phyloP scores from a whole-genome alignment of 495 filamentous ascomycete genomes.

The Cenococcum geophilum region DNA sequence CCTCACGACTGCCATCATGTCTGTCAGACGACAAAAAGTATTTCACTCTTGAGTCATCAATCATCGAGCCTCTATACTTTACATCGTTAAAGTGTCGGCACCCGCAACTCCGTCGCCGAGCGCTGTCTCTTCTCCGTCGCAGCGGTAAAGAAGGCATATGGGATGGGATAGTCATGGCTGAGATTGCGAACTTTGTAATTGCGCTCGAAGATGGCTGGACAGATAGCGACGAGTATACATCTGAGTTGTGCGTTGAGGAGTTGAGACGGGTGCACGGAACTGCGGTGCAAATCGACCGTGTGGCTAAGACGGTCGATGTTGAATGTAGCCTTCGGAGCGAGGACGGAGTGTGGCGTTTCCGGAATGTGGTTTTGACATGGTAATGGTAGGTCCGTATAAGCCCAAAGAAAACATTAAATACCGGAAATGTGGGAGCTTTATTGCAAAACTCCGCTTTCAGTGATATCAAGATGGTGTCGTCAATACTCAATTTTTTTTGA shows the following conservation, averaged over 20 bases:
- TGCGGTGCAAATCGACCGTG: not conserved
- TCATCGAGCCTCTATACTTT: not conserved
- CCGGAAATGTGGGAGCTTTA: not conserved
- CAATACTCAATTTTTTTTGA: too few species aligned
- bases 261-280: not conserved
- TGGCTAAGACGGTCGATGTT: not conserved
- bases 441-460: too few species aligned
- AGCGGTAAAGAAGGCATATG: not conserved
- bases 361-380: not conserved
- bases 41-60: not conserved
- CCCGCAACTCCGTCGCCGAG: not conserved
- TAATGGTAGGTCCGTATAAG: not conserved
- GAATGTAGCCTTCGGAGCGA: not conserved
- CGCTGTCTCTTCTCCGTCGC: not conserved
- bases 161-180: not conserved
- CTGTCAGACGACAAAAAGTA: not conserved
- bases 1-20: not conserved
- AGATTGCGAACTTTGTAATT: not conserved
- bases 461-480: too few species aligned
- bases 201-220: not conserved
- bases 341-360: not conserved
- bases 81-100: not conserved
- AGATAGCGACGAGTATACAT: not conserved
- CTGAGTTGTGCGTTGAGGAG: not conserved
- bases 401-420: not conserved